Evolutionary conservation across 495 filamentous ascomycete genomes (phyloP).

Genomic region (Aspergillus indologenus): DNA sequence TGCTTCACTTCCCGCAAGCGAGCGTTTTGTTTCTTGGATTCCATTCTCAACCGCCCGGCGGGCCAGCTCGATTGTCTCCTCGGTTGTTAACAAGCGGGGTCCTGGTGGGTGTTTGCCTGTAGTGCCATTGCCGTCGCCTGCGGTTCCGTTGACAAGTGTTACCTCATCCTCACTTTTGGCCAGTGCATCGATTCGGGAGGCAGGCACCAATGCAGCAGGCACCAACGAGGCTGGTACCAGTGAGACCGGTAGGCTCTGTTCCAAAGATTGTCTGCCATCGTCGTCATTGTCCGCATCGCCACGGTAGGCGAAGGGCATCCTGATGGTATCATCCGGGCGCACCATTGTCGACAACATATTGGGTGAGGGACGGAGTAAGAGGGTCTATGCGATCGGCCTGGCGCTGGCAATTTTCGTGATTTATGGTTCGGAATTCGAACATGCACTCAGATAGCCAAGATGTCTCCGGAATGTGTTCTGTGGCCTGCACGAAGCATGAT

Average conservation of each 20-base stretch:
- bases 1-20: conserved; percentile 63
- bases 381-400: conserved; percentile 5
- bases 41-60: conserved; percentile 64
- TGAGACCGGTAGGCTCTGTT: conserved; percentile 24
- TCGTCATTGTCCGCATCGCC: conserved; percentile 37
- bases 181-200: conserved; percentile 29
- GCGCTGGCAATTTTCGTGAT: background rate
- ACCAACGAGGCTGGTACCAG: conserved; percentile 11
- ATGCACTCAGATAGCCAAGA: conserved; percentile 19
- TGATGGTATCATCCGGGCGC: conserved; percentile 40
- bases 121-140: conserved; percentile 23
- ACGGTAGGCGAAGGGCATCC: conserved; percentile 33
- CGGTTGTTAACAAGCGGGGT: conserved; percentile 31
- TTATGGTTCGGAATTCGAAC: conserved; percentile 3
- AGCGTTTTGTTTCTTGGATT: conserved; percentile 64
- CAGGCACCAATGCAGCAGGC: background rate
- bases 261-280: conserved; percentile 20
- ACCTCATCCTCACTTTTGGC: conserved; percentile 32
- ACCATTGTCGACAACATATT: conserved; percentile 40
- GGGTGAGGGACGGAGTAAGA: conserved; percentile 2
- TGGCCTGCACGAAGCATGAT: conserved; percentile 24
- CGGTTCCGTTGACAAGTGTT: conserved; percentile 31
- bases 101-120: conserved; percentile 24
- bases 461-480: conserved; percentile 13
- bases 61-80: conserved; percentile 56